Conservation (phyloP, 768 basidiomycete genomes). For the Dacryopinax primogenitus region DNA sequence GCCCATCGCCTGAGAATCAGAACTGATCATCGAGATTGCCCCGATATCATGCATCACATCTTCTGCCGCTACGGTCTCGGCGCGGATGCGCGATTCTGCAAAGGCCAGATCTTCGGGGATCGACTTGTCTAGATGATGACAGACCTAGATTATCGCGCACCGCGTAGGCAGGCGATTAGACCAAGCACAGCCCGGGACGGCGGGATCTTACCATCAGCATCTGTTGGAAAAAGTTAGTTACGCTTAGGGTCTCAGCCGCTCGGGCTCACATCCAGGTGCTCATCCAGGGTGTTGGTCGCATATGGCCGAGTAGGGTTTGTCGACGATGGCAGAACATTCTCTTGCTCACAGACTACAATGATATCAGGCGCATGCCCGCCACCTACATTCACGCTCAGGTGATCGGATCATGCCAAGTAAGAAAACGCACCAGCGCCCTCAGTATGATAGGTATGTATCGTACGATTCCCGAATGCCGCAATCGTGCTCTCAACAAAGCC, state of each 20-base stretch:
- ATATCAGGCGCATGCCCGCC: constrained; percentile 97
- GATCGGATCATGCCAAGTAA: neutral
- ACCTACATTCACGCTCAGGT: constrained; percentile 32
- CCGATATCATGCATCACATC: constrained; percentile 87
- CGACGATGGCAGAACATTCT: constrained; percentile 87
- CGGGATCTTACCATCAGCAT: constrained; percentile 72
- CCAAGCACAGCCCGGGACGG: neutral
- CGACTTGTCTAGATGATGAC: constrained; percentile 85
- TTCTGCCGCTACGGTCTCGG: constrained; percentile 93
- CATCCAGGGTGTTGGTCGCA: constrained; percentile 81
- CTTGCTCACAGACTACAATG: constrained; percentile 83
- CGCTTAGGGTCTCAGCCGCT: neutral
- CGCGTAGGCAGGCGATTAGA: neutral
- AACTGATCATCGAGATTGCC: constrained; percentile 92
- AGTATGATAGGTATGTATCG: constrained; percentile 94
- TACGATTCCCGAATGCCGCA: constrained; percentile 73
- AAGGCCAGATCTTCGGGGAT: constrained; percentile 91
- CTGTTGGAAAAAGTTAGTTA: constrained; percentile 30
- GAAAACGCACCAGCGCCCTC: constrained; percentile 67
- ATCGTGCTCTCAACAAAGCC: constrained; percentile 93
- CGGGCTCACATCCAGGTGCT: constrained; percentile 78
- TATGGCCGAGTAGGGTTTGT: constrained; percentile 96
- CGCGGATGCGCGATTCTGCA: constrained; percentile 92
- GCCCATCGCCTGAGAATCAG: constrained; percentile 97
- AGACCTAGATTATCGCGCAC: constrained; percentile 32